These are phyloP conservation scores for Hyphodiscus sp. DNA, from an alignment of 2,329 filamentous ascomycete species.

Conservation along the genomic window DNA sequence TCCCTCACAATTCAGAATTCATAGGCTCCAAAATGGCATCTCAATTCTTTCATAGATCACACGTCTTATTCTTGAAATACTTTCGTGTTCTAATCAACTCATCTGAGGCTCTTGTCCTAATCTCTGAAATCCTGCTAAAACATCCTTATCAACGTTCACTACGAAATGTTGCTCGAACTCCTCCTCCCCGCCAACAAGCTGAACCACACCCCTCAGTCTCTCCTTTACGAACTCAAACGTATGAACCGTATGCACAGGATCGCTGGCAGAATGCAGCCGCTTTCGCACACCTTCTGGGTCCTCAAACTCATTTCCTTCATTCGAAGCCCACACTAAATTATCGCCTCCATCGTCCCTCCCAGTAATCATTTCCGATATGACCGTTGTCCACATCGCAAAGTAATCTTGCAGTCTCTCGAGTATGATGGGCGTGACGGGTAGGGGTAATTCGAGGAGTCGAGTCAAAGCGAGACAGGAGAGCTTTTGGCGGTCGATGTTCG, in stretches of 20 bases:
- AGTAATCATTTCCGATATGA: slow-evolving; percentile 60
- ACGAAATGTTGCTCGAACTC: slow-evolving; percentile 63
- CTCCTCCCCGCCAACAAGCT: slow-evolving; percentile 55
- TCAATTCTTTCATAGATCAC: neutral
- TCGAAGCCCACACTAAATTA: slow-evolving; percentile 41
- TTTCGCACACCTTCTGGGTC: slow-evolving; percentile 49
- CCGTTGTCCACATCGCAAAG: slow-evolving; percentile 68
- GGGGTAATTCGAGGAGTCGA: slow-evolving; percentile 58
- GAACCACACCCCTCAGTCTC: slow-evolving; percentile 53
- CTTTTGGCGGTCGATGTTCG: slow-evolving; percentile 60
- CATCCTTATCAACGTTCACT: slow-evolving; percentile 68
- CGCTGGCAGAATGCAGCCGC: slow-evolving; percentile 46
- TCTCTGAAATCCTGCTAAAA: slow-evolving; percentile 56
- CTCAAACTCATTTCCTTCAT: slow-evolving; percentile 45
- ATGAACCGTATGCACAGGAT: slow-evolving; percentile 62
- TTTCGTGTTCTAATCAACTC: neutral
- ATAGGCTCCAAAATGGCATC: neutral
- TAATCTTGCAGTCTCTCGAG: slow-evolving; percentile 63
- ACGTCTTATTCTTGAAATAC: neutral
- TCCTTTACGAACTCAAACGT: slow-evolving; percentile 58
- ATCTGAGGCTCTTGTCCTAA: slow-evolving; percentile 24
- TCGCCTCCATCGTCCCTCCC: slow-evolving; percentile 47
- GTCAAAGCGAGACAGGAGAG: slow-evolving; percentile 68
- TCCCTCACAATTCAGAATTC: too few relatives aligned
- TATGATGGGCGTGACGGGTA: slow-evolving; percentile 45